phyloP scores from a whole-genome alignment of 805 yeast species.

The Candida vartiovaarae region DNA sequence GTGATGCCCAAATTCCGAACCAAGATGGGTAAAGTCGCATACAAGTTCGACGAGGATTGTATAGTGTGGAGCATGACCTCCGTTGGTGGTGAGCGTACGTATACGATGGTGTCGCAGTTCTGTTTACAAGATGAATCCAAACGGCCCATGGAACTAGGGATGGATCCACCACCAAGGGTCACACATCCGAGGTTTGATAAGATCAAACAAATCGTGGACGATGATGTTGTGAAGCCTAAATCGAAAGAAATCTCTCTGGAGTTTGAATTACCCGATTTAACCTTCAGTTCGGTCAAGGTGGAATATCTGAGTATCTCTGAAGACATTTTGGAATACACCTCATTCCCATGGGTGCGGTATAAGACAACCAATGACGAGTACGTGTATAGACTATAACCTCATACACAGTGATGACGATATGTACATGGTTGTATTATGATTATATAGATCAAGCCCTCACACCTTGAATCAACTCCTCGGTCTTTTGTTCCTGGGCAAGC shows the following conservation, averaged over 20 bases:
- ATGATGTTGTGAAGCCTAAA: slow-evolving; percentile 5
- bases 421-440: no score
- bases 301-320: slow-evolving; percentile 64
- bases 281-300: slow-evolving; percentile 61
- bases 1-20: slow-evolving; percentile 61
- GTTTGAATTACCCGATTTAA: slow-evolving; percentile 57
- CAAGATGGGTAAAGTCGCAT: slow-evolving; percentile 62
- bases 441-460: slow-evolving; percentile 12
- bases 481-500: slow-evolving; percentile 16
- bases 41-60: slow-evolving; percentile 61
- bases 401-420: neutral
- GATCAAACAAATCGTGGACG: slow-evolving; percentile 12
- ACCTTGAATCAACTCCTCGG: slow-evolving; percentile 16
- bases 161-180: slow-evolving; percentile 24
- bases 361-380: slow-evolving; percentile 33
- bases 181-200: slow-evolving; percentile 17
- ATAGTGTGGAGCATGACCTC: slow-evolving; percentile 68
- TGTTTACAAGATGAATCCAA: slow-evolving; percentile 22
- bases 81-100: slow-evolving; percentile 51
- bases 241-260: slow-evolving; percentile 37
- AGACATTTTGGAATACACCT: slow-evolving; percentile 45
- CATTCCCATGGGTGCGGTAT: slow-evolving; percentile 78
- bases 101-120: slow-evolving; percentile 52
- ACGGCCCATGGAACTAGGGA: slow-evolving; percentile 14
- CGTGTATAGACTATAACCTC: slow-evolving; percentile 17